Evolutionary conservation across 139 green algal genomes (phyloP).

Genomic region (Tetradesmus obliquus): DNA sequence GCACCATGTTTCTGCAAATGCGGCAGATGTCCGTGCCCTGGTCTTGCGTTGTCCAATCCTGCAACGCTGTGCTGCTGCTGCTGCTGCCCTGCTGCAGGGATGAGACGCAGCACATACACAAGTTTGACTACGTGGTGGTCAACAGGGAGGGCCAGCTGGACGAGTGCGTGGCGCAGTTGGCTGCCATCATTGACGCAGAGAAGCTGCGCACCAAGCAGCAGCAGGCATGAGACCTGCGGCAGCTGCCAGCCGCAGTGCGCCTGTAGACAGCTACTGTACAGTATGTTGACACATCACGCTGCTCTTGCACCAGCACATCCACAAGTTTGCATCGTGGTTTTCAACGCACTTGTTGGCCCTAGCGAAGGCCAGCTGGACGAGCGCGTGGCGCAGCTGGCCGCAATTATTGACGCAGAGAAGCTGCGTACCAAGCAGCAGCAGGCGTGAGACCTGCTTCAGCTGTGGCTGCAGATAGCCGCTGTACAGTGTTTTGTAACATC

Average conservation of each 20-base stretch:
- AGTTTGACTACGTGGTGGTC: constrained; percentile 97
- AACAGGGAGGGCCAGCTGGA: constrained; percentile 89
- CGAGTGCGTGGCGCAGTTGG: constrained; percentile 76
- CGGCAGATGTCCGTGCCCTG: too few relatives aligned
- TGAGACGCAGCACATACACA: constrained; percentile 70
- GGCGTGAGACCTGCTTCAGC: not conserved
- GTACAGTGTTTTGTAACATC: not conserved
- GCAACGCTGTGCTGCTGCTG: not conserved
- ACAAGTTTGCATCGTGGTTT: too few relatives aligned
- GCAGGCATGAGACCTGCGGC: not conserved
- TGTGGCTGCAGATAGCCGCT: not conserved
- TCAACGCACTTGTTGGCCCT: too few relatives aligned
- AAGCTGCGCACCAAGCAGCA: constrained; percentile 54
- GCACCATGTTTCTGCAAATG: too few relatives aligned
- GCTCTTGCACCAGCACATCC: too few relatives aligned
- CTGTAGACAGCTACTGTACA: not conserved
- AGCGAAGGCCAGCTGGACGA: constrained; percentile 82
- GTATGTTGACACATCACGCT: too few relatives aligned
- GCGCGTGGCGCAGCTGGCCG: constrained; percentile 76
- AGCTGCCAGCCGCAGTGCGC: too few relatives aligned
- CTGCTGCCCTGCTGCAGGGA: constrained; percentile 21
- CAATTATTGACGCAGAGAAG: constrained; percentile 93
- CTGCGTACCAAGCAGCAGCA: constrained; percentile 3
- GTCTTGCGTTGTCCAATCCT: too few relatives aligned
- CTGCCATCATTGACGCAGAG: constrained; percentile 90